A percentile compares a stretch with the other conserved stretches of the same genome.
Evolutionary conservation across 176 grass and related monocot genomes (phyloP).

Genomic region (Guadua angustifolia): DNA sequence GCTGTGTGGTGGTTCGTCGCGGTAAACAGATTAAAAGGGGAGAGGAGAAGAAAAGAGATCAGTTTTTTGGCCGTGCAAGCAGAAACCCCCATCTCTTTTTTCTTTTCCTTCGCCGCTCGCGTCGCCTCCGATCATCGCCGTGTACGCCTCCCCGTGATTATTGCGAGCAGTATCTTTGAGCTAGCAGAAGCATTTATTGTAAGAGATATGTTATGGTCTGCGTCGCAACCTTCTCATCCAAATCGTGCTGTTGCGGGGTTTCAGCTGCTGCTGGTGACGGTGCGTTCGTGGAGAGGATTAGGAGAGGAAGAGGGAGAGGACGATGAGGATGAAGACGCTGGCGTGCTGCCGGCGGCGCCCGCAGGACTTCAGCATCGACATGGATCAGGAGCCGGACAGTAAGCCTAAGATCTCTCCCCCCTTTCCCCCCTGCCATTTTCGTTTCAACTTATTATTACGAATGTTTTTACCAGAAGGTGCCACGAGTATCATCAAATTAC

Average conservation of each 20-base stretch:
- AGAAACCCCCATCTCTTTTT: neutral
- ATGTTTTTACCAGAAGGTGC: too few relatives aligned
- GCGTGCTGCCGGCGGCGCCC: conserved; percentile 92
- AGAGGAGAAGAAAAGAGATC: neutral
- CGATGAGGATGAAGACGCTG: conserved; percentile 78
- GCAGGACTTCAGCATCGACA: conserved; percentile 95
- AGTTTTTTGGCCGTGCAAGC: neutral
- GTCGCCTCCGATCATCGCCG: conserved; percentile 5
- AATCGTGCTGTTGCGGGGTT: conserved; percentile 25
- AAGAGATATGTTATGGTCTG: neutral
- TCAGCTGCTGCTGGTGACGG: conserved; percentile 23
- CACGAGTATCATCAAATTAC: too few relatives aligned
- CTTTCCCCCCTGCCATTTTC: neutral
- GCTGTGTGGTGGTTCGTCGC: conserved; percentile 13
- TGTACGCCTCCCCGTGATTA: conserved; percentile 33
- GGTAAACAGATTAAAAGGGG: conserved; percentile 32
- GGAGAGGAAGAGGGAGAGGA: neutral
- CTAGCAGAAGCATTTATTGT: conserved; percentile 26
- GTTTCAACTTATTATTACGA: neutral
- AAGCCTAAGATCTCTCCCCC: conserved; percentile 21
- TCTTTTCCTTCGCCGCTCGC: neutral
- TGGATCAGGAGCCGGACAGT: conserved; percentile 78
- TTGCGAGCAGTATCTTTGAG: neutral
- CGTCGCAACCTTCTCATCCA: conserved; percentile 27
- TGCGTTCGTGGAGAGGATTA: neutral